Percentiles rank a stretch among this genome's conserved stretches.
Evolutionary conservation across 257 asterid genomes (phyloP).

Genomic region (Gentiana straminea): DNA sequence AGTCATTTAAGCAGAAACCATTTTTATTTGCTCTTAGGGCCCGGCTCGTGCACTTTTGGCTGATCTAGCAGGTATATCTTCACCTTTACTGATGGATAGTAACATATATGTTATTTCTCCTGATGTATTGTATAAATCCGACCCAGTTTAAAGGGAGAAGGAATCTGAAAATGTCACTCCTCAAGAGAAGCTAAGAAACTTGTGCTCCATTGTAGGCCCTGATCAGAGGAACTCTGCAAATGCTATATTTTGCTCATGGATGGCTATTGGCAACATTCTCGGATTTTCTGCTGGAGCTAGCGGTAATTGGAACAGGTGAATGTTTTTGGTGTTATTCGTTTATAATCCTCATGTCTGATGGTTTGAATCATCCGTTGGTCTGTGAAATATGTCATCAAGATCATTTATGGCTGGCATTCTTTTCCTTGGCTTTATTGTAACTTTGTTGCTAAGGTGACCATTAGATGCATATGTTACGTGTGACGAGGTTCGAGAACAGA

Average conservation of each 20-base stretch:
- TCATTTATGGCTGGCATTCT: too few species aligned
- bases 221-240: slow-evolving; percentile 95
- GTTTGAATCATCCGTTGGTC: not conserved
- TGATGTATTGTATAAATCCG: too few species aligned
- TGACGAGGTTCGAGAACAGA: too few species aligned
- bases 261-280: slow-evolving; percentile 97
- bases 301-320: slow-evolving; percentile 94
- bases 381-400: not conserved
- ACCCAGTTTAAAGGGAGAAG: too few species aligned
- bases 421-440: too few species aligned
- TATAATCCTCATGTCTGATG: too few species aligned
- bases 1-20: slow-evolving; percentile 4
- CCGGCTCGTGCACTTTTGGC: slow-evolving; percentile 99
- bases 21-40: slow-evolving; percentile 43
- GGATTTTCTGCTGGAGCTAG: slow-evolving; percentile 99
- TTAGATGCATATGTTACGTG: too few species aligned
- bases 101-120: not conserved
- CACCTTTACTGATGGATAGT: not conserved
- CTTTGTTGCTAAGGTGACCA: too few species aligned
- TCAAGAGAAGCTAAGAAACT: not conserved
- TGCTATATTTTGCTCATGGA: slow-evolving; percentile 94
- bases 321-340: slow-evolving; percentile 6
- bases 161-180: not conserved
- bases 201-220: slow-evolving; percentile 50
- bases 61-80: slow-evolving; percentile 78